These are phyloP conservation scores for Aspergillus uvarum DNA, from an alignment of 2,329 filamentous ascomycete genomes.

Conservation along the genomic window DNA sequence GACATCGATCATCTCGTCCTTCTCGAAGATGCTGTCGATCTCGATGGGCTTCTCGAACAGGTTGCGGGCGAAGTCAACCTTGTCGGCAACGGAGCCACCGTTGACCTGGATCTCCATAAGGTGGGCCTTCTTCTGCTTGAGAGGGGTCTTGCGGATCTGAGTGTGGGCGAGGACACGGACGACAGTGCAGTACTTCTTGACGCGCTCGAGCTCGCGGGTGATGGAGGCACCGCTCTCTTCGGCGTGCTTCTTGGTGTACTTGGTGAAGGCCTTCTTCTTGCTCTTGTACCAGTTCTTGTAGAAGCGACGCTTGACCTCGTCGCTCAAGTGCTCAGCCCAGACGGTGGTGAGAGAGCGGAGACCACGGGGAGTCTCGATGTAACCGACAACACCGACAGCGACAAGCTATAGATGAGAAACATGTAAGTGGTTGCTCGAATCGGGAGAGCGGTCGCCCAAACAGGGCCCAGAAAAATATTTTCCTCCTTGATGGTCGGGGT, in stretches of 20 bases:
- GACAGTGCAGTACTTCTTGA: slow-evolving; percentile 99
- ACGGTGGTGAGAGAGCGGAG: slow-evolving; percentile 99
- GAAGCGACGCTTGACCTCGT: slow-evolving; percentile 99
- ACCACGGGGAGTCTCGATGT: slow-evolving; percentile 99
- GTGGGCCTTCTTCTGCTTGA: slow-evolving; percentile 99
- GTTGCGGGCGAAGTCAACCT: slow-evolving; percentile 92
- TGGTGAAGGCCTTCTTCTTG: slow-evolving; percentile 99
- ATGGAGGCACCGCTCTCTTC: slow-evolving; percentile 87
- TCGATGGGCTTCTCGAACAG: slow-evolving; percentile 99
- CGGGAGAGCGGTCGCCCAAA: background rate
- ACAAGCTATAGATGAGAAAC: slow-evolving; percentile 72
- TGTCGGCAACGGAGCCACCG: slow-evolving; percentile 91
- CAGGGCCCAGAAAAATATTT: background rate
- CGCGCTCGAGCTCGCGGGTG: slow-evolving; percentile 97
- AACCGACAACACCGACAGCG: slow-evolving; percentile 98
- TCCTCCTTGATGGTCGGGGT: background rate
- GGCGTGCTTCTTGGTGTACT: slow-evolving; percentile 99
- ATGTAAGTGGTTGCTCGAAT: slow-evolving; percentile 1
- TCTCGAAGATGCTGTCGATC: slow-evolving; percentile 93
- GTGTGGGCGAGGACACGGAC: slow-evolving; percentile 99
- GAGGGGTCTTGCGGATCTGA: slow-evolving; percentile 97
- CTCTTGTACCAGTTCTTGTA: slow-evolving; percentile 99
- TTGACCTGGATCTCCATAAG: slow-evolving; percentile 99
- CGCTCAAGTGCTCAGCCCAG: slow-evolving; percentile 98
- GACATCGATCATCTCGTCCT: slow-evolving; percentile 99